Evolutionary conservation across 2,329 filamentous ascomycete species (phyloP).

Genomic region (Tolypocladium cylindrosporum): DNA sequence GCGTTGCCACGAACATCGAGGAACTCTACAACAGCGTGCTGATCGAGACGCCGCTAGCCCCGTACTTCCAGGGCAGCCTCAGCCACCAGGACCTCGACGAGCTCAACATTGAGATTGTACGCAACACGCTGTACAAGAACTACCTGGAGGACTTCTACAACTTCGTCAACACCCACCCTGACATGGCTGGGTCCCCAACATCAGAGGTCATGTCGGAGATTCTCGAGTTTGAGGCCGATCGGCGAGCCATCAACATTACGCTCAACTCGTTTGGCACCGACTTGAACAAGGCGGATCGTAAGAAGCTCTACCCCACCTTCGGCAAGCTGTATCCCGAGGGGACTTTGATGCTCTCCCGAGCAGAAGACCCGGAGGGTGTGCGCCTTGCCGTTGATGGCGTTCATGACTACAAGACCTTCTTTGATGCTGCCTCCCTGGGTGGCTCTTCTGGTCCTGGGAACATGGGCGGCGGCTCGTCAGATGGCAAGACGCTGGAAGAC

Average conservation of each 20-base stretch:
- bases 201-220: slow-evolving; percentile 93
- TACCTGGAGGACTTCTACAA: slow-evolving; percentile 96
- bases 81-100: slow-evolving; percentile 96
- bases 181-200: slow-evolving; percentile 80
- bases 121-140: slow-evolving; percentile 98
- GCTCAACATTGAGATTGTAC: slow-evolving; percentile 97
- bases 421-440: slow-evolving; percentile 78
- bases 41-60: slow-evolving; percentile 89
- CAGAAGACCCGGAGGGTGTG: slow-evolving; percentile 91
- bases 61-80: slow-evolving; percentile 94
- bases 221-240: slow-evolving; percentile 91
- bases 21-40: slow-evolving; percentile 97
- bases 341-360: slow-evolving; percentile 85
- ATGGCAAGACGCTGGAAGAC: slow-evolving; percentile 88
- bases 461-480: slow-evolving; percentile 68
- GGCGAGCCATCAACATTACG: slow-evolving; percentile 96
- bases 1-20: slow-evolving; percentile 96
- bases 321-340: slow-evolving; percentile 90
- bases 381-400: slow-evolving; percentile 88
- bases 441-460: slow-evolving; percentile 67
- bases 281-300: slow-evolving; percentile 83
- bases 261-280: slow-evolving; percentile 98
- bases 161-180: slow-evolving; percentile 83
- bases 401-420: slow-evolving; percentile 89
- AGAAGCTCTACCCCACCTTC: slow-evolving; percentile 91